Base-by-base conservation (phyloP, 164 flowering plant genomes). In the Stephania japonica region DNA sequence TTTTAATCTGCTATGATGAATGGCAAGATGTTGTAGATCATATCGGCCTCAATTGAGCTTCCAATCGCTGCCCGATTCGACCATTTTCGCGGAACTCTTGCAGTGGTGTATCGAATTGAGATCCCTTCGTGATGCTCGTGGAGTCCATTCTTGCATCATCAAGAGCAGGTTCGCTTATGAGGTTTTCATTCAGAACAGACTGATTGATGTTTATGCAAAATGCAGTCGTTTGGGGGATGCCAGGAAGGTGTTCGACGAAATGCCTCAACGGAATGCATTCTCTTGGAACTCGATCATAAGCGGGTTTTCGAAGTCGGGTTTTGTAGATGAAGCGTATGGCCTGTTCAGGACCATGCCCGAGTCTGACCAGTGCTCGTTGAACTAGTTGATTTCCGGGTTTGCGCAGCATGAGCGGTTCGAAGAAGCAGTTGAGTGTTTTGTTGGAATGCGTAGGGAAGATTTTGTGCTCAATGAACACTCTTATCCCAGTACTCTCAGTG, bases 321-420 rank as follows among this genome's bases (percentile, higher is more conserved):
- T 56, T 21, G 21, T 56, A 56, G 63, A 56, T 56, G 63, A 18
- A n/a, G 63, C 63, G 18, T 12, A 47, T 47, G 4, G 13, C 11
- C 53, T 47, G 10, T 70, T 70, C 53, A 50, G 24, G 42, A 10
- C 23, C 19, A 50, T 50, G 72, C 62, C 62, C 1, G 72, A 70
- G 19, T n/a, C 19, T 10, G 72, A 70, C 26, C 72, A 70, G 38
- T 70, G 72, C 41, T 70, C 72, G 3, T 70, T 63, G 72, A 70
- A 70, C 59, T 70, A 63, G 41, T 49, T 70, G 72, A 61, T 70
- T 6, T 70, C 72, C 26, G 72, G 72, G 25, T 70, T 70, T 70
- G 72, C 72, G 3, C 72, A 70, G 38, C 42, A 14, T 70, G 72
- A 70, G 13, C 61, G 21, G 9, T 70, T 47, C 7, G 19, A 70